Evolutionary conservation across 2,329 filamentous ascomycete species (phyloP).

Genomic region (Thermoascus crustaceus): DNA sequence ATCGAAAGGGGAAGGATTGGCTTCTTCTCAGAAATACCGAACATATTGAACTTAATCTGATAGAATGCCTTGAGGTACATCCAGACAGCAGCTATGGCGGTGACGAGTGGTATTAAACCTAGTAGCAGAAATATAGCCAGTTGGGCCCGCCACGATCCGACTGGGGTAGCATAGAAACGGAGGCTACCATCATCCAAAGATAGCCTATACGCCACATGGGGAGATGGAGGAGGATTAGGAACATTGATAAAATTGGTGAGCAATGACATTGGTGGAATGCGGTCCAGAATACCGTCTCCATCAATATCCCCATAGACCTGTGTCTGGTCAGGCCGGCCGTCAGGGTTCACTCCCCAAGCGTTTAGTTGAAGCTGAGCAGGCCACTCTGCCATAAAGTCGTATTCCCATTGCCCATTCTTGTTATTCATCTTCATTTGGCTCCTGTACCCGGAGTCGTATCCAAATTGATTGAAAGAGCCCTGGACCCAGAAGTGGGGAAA

Average conservation of each 20-base stretch:
- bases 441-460: conserved; percentile 48
- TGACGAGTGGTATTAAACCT: conserved; percentile 41
- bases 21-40: conserved; percentile 40
- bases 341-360: conserved; percentile 53
- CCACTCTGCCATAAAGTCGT: conserved; percentile 53
- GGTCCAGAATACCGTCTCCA: conserved; percentile 48
- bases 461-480: conserved; percentile 51
- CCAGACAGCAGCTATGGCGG: conserved; percentile 41
- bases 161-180: conserved; percentile 40
- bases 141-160: conserved; percentile 44
- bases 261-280: conserved; percentile 48
- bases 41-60: conserved; percentile 49
- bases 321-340: conserved; percentile 49
- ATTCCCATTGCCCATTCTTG: conserved; percentile 41
- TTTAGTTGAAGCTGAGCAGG: conserved; percentile 50
- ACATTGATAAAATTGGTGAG: conserved; percentile 48
- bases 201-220: conserved; percentile 45
- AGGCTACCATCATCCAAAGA: conserved; percentile 44
- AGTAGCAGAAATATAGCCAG: conserved; percentile 45
- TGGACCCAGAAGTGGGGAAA: conserved; percentile 52
- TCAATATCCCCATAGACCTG: conserved; percentile 52
- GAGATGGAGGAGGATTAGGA: conserved; percentile 43
- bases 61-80: conserved; percentile 50
- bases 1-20: conserved; percentile 17
- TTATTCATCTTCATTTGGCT: conserved; percentile 40